Conservation (phyloP, 176 grass and related monocot species). For the Urochloa ruziziensis region DNA sequence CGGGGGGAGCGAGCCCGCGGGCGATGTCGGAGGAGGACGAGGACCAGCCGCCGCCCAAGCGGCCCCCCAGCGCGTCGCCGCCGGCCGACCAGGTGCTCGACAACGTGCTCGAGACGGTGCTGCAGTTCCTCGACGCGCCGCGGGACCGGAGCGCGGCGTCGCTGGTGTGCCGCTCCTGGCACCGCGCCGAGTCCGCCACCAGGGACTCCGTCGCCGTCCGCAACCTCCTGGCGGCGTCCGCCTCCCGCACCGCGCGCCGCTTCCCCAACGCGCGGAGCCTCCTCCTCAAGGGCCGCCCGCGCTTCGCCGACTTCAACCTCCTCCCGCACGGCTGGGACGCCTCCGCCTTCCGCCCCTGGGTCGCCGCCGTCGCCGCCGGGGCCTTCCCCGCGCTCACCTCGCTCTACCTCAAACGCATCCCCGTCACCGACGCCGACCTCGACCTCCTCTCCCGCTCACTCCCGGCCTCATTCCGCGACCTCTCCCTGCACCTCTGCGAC, state of each 20-base stretch:
- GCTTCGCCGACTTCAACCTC: slow-evolving; percentile 92
- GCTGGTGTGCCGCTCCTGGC: slow-evolving; percentile 82
- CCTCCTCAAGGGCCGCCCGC: slow-evolving; percentile 81
- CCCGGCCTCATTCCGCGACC: slow-evolving; percentile 53
- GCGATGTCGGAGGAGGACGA: slow-evolving; percentile 70
- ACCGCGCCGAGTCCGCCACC: slow-evolving; percentile 76
- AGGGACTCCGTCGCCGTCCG: slow-evolving; percentile 59
- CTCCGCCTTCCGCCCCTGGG: slow-evolving; percentile 70
- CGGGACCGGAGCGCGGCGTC: slow-evolving; percentile 76
- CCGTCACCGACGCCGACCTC: slow-evolving; percentile 81
- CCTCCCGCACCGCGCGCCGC: slow-evolving; percentile 55
- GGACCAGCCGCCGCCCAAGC: slow-evolving; percentile 45
- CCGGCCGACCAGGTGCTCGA: slow-evolving; percentile 85
- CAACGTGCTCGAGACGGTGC: slow-evolving; percentile 93
- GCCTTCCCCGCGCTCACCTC: slow-evolving; percentile 48
- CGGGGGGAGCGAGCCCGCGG: neutral
- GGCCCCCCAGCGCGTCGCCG: slow-evolving; percentile 31
- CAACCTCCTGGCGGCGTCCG: slow-evolving; percentile 77
- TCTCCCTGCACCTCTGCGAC: slow-evolving; percentile 86
- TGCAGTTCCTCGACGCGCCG: slow-evolving; percentile 70
- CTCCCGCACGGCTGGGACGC: slow-evolving; percentile 77
- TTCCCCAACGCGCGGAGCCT: slow-evolving; percentile 60
- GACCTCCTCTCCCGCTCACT: slow-evolving; percentile 50
- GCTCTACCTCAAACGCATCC: slow-evolving; percentile 82
- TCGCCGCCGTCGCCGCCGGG: slow-evolving; percentile 38